phyloP scores from a whole-genome alignment of 1,284 basidiomycete species.

The Ganoderma sp. region DNA sequence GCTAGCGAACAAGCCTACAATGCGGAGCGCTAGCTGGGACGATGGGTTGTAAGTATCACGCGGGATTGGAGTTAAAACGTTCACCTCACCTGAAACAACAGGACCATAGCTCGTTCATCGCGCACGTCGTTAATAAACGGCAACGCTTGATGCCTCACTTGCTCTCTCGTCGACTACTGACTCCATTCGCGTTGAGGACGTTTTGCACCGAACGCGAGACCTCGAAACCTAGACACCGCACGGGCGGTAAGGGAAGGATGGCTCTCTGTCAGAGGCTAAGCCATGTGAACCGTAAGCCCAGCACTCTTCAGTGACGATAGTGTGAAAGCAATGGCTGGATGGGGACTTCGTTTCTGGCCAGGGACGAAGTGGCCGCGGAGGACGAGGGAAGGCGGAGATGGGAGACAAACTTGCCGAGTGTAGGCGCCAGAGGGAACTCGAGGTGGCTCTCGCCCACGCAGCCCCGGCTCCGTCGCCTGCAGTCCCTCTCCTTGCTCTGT shows the following conservation, averaged over 20 bases:
- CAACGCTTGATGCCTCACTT: neutral
- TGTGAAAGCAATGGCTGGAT: neutral
- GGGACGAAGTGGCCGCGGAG: neutral
- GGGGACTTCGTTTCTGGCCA: neutral
- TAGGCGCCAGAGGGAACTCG: neutral
- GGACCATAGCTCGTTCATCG: neutral
- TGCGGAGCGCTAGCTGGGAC: neutral
- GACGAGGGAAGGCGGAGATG: neutral
- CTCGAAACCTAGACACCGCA: neutral
- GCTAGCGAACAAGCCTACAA: neutral
- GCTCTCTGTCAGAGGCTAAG: neutral
- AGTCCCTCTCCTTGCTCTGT: neutral
- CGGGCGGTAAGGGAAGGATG: neutral
- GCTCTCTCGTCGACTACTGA: neutral
- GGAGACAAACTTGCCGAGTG: neutral
- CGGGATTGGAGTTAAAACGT: neutral
- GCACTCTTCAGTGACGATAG: neutral
- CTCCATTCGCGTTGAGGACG: neutral
- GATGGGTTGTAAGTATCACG: neutral
- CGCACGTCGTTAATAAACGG: neutral
- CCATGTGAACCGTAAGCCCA: neutral
- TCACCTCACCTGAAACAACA: neutral
- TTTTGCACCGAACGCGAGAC: neutral
- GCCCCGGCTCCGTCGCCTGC: neutral
- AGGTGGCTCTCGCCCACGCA: constrained; percentile 20